phyloP scores from a whole-genome alignment of 345 rosid species.

The Syzygium jambos region DNA sequence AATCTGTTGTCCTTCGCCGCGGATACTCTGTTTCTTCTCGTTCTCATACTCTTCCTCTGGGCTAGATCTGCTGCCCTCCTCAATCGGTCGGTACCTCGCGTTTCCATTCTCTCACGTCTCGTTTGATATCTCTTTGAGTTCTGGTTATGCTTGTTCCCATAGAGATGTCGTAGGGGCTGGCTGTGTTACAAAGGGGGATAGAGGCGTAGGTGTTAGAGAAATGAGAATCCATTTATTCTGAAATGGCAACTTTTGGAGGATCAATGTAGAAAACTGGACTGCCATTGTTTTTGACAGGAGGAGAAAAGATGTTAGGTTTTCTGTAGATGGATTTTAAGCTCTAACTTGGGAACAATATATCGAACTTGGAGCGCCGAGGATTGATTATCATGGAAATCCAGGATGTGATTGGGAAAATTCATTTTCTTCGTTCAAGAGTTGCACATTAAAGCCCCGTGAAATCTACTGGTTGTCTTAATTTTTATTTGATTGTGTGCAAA shows the following conservation, averaged over 20 bases:
- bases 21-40: constrained; percentile 68
- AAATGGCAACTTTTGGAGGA: neutral
- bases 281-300: neutral
- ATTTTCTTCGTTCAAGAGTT: neutral
- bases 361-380: neutral
- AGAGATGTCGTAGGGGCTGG: neutral
- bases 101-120: neutral
- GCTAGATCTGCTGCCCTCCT: constrained; percentile 94
- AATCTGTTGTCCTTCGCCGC: constrained; percentile 63
- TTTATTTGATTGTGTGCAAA: neutral
- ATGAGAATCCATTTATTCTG: neutral
- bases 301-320: neutral
- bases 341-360: neutral
- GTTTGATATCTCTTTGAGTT: neutral
- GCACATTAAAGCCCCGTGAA: neutral
- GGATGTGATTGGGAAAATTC: neutral
- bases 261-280: neutral
- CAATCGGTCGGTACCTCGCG: constrained; percentile 44
- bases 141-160: neutral
- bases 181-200: neutral
- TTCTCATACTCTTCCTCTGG: constrained; percentile 80
- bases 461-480: neutral
- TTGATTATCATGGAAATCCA: neutral
- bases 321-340: neutral
- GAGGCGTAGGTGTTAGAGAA: neutral